Percentiles rank a stretch among this genome's conserved stretches.
phyloP scores from a whole-genome alignment of 1,284 basidiomycete genomes.

The Boletus chippewaensis region DNA sequence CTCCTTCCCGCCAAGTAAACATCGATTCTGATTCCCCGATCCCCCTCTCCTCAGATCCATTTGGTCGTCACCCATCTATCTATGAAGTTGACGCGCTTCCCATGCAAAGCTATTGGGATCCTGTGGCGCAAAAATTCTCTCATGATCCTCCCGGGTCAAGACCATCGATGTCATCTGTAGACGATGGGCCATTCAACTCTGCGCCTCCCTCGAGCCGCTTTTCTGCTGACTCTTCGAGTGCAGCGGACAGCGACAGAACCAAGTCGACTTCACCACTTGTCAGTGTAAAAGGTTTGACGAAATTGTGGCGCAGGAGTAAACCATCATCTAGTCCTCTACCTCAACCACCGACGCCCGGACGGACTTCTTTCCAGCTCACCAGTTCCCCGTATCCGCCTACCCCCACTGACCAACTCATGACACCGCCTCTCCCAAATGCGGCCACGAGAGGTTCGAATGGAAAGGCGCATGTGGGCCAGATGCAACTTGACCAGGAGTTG shows the following conservation, averaged over 20 bases:
- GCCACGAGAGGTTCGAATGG: constrained; percentile 13
- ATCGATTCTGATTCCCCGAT: constrained; percentile 44
- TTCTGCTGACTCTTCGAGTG: constrained; percentile 59
- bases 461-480: constrained; percentile 35
- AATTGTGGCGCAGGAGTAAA: constrained; percentile 67
- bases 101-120: constrained; percentile 39
- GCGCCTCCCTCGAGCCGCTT: constrained; percentile 54
- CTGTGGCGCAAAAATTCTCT: constrained; percentile 22
- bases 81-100: constrained; percentile 29
- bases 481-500: constrained; percentile 62
- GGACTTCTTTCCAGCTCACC: constrained; percentile 21
- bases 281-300: constrained; percentile 64
- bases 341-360: constrained; percentile 28
- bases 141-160: constrained; percentile 19
- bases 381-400: constrained; percentile 13
- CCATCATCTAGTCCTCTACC: constrained; percentile 37
- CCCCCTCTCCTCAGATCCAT: constrained; percentile 73
- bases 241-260: constrained; percentile 25
- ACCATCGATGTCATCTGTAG: constrained; percentile 24
- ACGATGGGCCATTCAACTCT: constrained; percentile 15
- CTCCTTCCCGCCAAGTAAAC: constrained; percentile 21
- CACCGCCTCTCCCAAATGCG: constrained; percentile 11
- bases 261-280: constrained; percentile 38
- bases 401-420: constrained; percentile 22
- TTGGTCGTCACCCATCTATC: constrained; percentile 59